Percentiles rank a stretch among this genome's conserved stretches.
Conservation (phyloP, 495 filamentous ascomycete species). For the Entonaema liquescens region DNA sequence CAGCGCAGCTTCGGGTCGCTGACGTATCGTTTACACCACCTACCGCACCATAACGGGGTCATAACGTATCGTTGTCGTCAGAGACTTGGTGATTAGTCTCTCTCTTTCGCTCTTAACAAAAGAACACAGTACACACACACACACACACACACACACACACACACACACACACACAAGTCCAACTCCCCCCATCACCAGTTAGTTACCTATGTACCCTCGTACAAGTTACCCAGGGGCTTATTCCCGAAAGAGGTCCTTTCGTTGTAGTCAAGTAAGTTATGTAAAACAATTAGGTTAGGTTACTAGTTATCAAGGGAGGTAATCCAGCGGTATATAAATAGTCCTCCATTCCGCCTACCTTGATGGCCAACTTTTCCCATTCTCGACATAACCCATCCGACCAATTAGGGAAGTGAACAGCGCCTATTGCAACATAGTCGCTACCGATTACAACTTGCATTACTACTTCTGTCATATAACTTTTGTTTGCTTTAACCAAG, state of each 20-base stretch:
- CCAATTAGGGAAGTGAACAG: slow-evolving; percentile 36
- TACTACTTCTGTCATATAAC: not conserved
- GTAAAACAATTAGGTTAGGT: too few relatives aligned
- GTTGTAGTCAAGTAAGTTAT: too few relatives aligned
- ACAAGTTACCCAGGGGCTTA: too few relatives aligned
- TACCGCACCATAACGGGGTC: not conserved
- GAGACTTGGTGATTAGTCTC: slow-evolving; percentile 5
- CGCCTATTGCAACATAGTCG: slow-evolving; percentile 36
- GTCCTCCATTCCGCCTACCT: slow-evolving; percentile 22
- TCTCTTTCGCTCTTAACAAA: not conserved
- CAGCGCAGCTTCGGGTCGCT: slow-evolving; percentile 7
- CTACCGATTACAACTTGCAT: slow-evolving; percentile 21
- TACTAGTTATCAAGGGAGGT: not conserved
- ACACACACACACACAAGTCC: too few relatives aligned
- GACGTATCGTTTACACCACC: slow-evolving; percentile 36
- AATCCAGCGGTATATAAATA: slow-evolving; percentile 37
- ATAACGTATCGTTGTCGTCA: slow-evolving; percentile 28
- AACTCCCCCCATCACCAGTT: too few relatives aligned
- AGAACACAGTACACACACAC: not conserved
- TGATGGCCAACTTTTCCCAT: slow-evolving; percentile 30
- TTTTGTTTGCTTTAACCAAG: not conserved
- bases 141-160: too few relatives aligned
- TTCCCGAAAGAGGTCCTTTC: too few relatives aligned
- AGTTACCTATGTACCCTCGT: too few relatives aligned
- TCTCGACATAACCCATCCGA: slow-evolving; percentile 19